Evolutionary conservation across 768 basidiomycete genomes (phyloP).

Genomic region (Tylopilus subfusipes): DNA sequence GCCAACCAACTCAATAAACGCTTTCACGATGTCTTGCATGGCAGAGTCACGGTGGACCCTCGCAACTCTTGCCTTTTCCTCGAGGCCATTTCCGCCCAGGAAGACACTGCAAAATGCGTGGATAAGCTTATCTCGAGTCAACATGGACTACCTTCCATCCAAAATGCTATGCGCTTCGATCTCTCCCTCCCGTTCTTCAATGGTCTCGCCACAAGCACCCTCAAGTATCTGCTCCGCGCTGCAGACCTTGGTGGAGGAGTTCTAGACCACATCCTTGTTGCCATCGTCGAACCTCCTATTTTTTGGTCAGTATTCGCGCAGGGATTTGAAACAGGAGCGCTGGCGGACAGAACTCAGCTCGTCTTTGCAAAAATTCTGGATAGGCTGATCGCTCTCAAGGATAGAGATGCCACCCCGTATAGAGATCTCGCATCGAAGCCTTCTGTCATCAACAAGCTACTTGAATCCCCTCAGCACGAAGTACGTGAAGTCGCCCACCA

Average conservation of each 20-base stretch:
- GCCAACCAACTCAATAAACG: constrained; percentile 32
- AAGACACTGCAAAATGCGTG: constrained; percentile 38
- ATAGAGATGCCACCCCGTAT: constrained; percentile 34
- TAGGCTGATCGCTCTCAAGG: constrained; percentile 41
- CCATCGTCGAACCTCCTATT: constrained; percentile 49
- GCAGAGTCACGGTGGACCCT: constrained; percentile 26
- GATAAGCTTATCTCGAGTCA: constrained; percentile 34
- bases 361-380: constrained; percentile 50
- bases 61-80: constrained; percentile 36
- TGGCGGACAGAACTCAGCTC: constrained; percentile 36
- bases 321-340: constrained; percentile 32
- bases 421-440: constrained; percentile 37
- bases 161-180: constrained; percentile 42
- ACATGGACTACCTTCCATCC: constrained; percentile 39
- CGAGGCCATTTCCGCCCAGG: constrained; percentile 42
- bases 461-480: constrained; percentile 24
- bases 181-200: constrained; percentile 43
- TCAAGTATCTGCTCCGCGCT: constrained; percentile 40
- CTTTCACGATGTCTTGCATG: constrained; percentile 35
- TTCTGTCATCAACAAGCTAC: constrained; percentile 24
- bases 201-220: constrained; percentile 34
- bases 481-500: constrained; percentile 37
- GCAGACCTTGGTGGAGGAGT: constrained; percentile 42
- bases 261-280: constrained; percentile 39
- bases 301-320: constrained; percentile 43